Evolutionary conservation across 306 rosid genomes (phyloP).

Genomic region (Dryas alaskensis): DNA sequence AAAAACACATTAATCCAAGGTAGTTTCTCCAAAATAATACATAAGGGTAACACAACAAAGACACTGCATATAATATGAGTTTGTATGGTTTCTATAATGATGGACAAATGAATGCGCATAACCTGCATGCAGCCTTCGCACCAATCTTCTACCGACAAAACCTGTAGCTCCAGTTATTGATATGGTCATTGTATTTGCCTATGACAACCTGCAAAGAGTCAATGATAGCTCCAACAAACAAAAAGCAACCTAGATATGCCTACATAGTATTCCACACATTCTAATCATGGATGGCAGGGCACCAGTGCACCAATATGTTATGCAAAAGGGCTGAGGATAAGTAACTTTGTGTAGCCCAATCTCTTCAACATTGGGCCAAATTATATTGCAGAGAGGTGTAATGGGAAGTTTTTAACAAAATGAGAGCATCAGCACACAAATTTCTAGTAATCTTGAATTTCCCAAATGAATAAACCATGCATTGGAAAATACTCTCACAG

Average conservation of each 20-base stretch:
- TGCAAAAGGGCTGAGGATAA: neutral
- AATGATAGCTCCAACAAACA: conserved; percentile 36
- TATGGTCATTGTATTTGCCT: conserved; percentile 63
- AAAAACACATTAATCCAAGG: neutral
- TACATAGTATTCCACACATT: neutral
- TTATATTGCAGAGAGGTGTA: neutral
- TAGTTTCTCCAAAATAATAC: neutral
- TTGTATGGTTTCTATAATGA: neutral
- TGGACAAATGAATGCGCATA: conserved; percentile 18
- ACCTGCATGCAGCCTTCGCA: conserved; percentile 89
- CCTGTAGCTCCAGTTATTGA: conserved; percentile 98
- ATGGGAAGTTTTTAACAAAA: neutral
- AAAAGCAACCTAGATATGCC: neutral
- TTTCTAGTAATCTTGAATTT: neutral
- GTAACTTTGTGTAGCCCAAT: neutral
- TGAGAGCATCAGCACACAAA: neutral
- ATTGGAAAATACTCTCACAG: neutral
- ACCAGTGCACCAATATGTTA: neutral
- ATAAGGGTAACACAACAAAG: neutral
- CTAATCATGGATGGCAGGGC: neutral
- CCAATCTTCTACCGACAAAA: conserved; percentile 85
- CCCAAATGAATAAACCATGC: neutral
- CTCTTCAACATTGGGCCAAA: conserved; percentile 3
- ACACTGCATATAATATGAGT: neutral
- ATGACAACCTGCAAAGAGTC: conserved; percentile 37